phyloP scores from a whole-genome alignment of 1,284 basidiomycete species.

The Termitomyces sp. region DNA sequence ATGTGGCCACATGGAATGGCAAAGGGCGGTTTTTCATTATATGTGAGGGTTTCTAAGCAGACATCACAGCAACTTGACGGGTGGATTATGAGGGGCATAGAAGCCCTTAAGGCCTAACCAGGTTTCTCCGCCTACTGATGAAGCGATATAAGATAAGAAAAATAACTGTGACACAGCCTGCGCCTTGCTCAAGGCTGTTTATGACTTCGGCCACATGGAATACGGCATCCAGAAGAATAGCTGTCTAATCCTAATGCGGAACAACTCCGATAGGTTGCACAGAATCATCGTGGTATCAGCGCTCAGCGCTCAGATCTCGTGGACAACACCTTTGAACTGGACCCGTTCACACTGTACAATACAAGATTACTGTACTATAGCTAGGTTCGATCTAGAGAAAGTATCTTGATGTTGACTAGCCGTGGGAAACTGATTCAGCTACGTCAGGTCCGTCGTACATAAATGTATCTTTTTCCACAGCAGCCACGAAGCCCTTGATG shows the following conservation, averaged over 20 bases:
- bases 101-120: background rate
- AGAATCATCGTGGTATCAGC: background rate
- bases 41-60: slow-evolving; percentile 56
- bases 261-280: background rate
- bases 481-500: slow-evolving; percentile 17
- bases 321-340: no score
- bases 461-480: background rate
- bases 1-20: slow-evolving; percentile 67
- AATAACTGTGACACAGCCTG: background rate
- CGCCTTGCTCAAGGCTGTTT: background rate
- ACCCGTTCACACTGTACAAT: background rate
- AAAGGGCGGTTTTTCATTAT: slow-evolving; percentile 48
- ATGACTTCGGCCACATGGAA: background rate
- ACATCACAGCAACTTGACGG: slow-evolving; percentile 64
- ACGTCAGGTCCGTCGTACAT: background rate
- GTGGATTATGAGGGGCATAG: slow-evolving; percentile 50
- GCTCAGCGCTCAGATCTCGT: no score
- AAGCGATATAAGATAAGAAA: background rate
- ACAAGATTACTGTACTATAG: background rate
- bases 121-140: background rate
- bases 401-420: background rate
- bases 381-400: background rate
- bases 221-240: background rate
- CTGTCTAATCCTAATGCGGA: slow-evolving; percentile 7
- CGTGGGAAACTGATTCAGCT: background rate